A percentile compares a stretch with the other conserved stretches of the same genome.
These are phyloP conservation scores for Phytophthora fragariae DNA, from an alignment of 352 stramenopile genomes.

Conservation along the genomic window DNA sequence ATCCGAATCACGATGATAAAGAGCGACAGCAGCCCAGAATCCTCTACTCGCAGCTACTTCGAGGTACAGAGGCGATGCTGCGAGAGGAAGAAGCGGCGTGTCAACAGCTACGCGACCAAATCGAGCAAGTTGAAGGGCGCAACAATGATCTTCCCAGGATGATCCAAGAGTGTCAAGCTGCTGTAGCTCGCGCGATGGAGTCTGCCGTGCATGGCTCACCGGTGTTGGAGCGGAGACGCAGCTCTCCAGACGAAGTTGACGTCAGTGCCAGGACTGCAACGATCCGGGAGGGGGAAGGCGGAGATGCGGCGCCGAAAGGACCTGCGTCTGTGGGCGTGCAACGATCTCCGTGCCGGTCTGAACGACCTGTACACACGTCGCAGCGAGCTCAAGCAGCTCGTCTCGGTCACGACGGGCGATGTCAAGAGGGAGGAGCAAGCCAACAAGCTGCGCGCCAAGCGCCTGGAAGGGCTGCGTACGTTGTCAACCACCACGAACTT, in stretches of 20 bases:
- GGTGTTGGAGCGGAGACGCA: not conserved
- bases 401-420: slow-evolving; percentile 46
- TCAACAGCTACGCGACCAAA: slow-evolving; percentile 22
- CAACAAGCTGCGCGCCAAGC: slow-evolving; percentile 62
- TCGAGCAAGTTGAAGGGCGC: slow-evolving; percentile 31
- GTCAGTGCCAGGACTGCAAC: slow-evolving; percentile 23
- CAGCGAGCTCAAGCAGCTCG: slow-evolving; percentile 73
- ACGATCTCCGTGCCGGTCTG: slow-evolving; percentile 54
- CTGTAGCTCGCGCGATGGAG: slow-evolving; percentile 28
- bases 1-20: not conserved
- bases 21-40: slow-evolving; percentile 18
- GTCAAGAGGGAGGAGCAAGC: slow-evolving; percentile 66
- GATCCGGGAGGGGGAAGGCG: slow-evolving; percentile 50
- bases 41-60: slow-evolving; percentile 46
- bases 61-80: slow-evolving; percentile 42
- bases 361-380: slow-evolving; percentile 63
- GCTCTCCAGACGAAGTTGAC: slow-evolving; percentile 1
- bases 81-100: slow-evolving; percentile 27
- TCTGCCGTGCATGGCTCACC: slow-evolving; percentile 11
- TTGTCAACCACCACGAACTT: slow-evolving; percentile 19
- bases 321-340: slow-evolving; percentile 64
- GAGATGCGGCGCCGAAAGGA: slow-evolving; percentile 54
- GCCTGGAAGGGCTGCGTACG: slow-evolving; percentile 50
- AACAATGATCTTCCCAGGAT: slow-evolving; percentile 44
- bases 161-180: slow-evolving; percentile 41